Base-by-base conservation (phyloP, 208 protist genomes). In the Trypanosoma mega region DNA sequence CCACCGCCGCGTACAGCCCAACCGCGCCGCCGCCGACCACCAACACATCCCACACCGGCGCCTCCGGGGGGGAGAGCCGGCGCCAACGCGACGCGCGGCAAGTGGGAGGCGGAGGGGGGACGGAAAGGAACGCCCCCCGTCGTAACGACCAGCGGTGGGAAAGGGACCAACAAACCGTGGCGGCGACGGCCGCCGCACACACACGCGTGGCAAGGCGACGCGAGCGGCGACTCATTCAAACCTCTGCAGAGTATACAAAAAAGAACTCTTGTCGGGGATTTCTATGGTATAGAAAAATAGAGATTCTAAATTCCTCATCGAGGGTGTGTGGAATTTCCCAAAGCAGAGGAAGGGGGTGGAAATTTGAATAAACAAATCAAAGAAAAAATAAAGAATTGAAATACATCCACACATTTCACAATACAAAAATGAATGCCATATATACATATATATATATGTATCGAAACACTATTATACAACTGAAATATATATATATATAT, bases 1-100 rank as follows among this genome's bases (percentile, higher is more conserved):
- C 89, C 6, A 95, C 79, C 16, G 89, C 85, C 1, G 77, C 76
- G 77, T 93, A 93, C 14, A 95, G 66, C 1, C 85, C 89, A 0
- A 45, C 74, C 6, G 85, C 55, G 12, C 86, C 84, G 20, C 83
- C 85, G 29, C 89, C 89, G 16, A 95, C 39, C 4, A 96, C 74
- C 37, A 91, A 70, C 3, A 94, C 64, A 60, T 94, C 86, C 54
- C 86, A 90, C 70, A 1, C 70, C 33, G 16, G 63, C 21, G 3
- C 31, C 55, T 2, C 49, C 50, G 1, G 6, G 8, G 34, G 8
- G 34, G 20, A 91, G 68, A 24, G 31, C 37, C 0, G 53, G 20
- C 46, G 77, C 68, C 20, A 64, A 74, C 30, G 26, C 27, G 18
- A 48, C 26, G 24, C 74, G 78, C 0, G 68, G n/a, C 18, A 44